Conservation (phyloP, 257 asterid species). For the Nicotiana attenuata region DNA sequence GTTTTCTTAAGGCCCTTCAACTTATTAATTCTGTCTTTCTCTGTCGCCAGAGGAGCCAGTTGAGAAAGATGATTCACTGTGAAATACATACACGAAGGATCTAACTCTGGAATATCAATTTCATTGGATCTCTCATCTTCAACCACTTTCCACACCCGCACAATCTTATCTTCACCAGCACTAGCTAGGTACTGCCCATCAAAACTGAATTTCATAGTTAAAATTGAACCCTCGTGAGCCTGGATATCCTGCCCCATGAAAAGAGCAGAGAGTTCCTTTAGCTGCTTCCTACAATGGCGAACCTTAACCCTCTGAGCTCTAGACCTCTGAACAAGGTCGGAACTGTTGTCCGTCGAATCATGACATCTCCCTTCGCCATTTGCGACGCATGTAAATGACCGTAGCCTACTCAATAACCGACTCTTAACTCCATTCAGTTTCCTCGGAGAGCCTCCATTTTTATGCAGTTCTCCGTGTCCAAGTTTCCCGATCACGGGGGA, state of each 20-base stretch:
- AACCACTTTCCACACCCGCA: constrained; percentile 80
- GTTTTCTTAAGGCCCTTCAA: constrained; percentile 40
- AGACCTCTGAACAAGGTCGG: constrained; percentile 20
- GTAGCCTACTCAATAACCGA: constrained; percentile 49
- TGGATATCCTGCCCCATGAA: constrained; percentile 69
- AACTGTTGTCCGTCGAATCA: constrained; percentile 14
- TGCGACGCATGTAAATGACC: constrained; percentile 46
- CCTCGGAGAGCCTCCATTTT: constrained; percentile 18
- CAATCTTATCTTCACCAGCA: constrained; percentile 79
- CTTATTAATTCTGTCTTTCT: constrained; percentile 45
- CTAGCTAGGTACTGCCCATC: constrained; percentile 81
- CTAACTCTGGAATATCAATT: constrained; percentile 52
- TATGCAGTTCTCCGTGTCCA: constrained; percentile 28
- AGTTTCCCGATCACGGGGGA: constrained; percentile 21
- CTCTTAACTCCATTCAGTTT: constrained; percentile 35
- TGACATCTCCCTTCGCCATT: constrained; percentile 24
- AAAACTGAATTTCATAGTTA: constrained; percentile 77
- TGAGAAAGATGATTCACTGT: constrained; percentile 66
- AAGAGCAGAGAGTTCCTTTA: constrained; percentile 81
- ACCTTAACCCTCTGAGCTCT: constrained; percentile 55
- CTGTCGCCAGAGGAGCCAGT: constrained; percentile 46
- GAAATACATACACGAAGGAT: constrained; percentile 82
- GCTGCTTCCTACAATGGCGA: constrained; percentile 40
- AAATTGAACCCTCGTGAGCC: constrained; percentile 80
- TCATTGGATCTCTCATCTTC: constrained; percentile 69